Conservation (phyloP, 2,329 filamentous ascomycete genomes). For the Magnaporthiopsis poae region DNA sequence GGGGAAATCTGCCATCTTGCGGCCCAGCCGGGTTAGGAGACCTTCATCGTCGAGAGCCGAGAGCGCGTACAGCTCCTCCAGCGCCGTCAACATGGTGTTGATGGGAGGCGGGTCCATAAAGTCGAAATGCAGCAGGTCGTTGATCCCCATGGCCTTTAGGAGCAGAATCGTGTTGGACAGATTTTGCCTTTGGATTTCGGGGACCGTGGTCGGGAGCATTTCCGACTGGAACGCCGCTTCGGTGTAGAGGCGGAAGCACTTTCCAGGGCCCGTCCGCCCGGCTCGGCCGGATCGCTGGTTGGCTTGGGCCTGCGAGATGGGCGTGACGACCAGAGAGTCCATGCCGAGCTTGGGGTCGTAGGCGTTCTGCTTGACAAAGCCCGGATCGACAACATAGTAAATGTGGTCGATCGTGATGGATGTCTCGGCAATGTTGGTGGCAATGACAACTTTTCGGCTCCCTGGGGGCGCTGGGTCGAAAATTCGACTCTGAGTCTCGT, state of each 20-base stretch:
- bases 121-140: conserved; percentile 91
- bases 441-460: conserved; percentile 86
- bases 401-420: conserved; percentile 97
- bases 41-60: conserved; percentile 92
- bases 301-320: conserved; percentile 92
- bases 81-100: conserved; percentile 91
- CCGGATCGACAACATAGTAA: conserved; percentile 92
- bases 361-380: conserved; percentile 94
- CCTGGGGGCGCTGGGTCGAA: conserved; percentile 87
- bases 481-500: conserved; percentile 85
- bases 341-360: conserved; percentile 96
- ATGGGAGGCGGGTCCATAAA: conserved; percentile 98
- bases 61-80: conserved; percentile 89
- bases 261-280: conserved; percentile 87
- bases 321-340: conserved; percentile 91
- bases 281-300: conserved; percentile 89
- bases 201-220: conserved; percentile 91
- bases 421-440: conserved; percentile 96
- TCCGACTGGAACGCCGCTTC: conserved; percentile 92
- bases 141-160: conserved; percentile 98
- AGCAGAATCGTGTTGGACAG: conserved; percentile 87
- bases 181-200: conserved; percentile 93
- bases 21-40: conserved; percentile 76
- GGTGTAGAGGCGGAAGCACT: conserved; percentile 90
- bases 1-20: conserved; percentile 97